These are phyloP conservation scores for Rhipidocladum racemiflorum DNA, from an alignment of 176 grass and related monocot genomes.

Conservation along the genomic window DNA sequence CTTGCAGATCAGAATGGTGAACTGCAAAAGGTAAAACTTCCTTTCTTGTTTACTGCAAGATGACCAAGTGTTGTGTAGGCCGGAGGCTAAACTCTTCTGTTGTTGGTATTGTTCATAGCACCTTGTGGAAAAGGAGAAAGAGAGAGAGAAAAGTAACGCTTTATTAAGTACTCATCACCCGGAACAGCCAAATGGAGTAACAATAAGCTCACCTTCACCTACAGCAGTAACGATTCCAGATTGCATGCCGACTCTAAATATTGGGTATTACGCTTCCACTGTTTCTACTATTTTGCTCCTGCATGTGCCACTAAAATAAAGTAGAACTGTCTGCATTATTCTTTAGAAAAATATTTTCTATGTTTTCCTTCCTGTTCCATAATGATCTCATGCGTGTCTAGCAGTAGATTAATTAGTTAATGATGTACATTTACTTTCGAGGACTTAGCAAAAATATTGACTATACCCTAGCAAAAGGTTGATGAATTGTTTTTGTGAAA, in stretches of 20 bases:
- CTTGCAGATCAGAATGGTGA: constrained; percentile 51
- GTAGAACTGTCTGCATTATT: not conserved
- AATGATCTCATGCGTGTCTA: not conserved
- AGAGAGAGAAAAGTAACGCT: constrained; percentile 40
- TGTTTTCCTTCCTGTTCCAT: not conserved
- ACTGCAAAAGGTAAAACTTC: constrained; percentile 50
- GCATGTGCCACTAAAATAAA: not conserved
- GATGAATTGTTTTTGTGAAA: not conserved
- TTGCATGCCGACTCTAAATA: constrained; percentile 36
- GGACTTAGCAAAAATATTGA: not conserved
- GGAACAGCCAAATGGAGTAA: constrained; percentile 35
- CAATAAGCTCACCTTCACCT: constrained; percentile 24
- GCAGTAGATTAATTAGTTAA: not conserved
- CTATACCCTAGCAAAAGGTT: not conserved
- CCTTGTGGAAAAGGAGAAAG: constrained; percentile 44
- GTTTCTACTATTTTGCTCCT: not conserved
- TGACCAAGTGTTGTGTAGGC: not conserved
- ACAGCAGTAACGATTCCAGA: constrained; percentile 22
- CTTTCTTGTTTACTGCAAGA: not conserved
- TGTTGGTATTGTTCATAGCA: constrained; percentile 32
- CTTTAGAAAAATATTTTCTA: not conserved
- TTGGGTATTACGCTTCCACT: constrained; percentile 40
- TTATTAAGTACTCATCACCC: not conserved
- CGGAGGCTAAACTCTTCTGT: not conserved
- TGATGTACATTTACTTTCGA: not conserved